Conservation (phyloP, 305 asterid genomes). For the Euphrasia arctica region DNA sequence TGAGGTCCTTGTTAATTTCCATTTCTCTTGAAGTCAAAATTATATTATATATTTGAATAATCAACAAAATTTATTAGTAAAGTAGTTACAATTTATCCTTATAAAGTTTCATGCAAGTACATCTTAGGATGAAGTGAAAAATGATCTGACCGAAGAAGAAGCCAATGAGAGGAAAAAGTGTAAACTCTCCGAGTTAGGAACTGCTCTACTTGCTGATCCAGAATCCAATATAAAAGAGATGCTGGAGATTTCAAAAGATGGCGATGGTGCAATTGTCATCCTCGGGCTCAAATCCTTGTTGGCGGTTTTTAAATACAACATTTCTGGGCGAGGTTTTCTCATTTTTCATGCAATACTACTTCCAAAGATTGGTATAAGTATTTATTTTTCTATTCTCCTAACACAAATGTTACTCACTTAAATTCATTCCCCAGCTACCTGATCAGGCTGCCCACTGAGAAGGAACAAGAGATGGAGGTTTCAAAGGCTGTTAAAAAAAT, state of each 20-base stretch:
- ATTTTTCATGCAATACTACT: conserved; percentile 16
- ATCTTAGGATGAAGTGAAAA: conserved; percentile 16
- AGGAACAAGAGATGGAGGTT: neutral
- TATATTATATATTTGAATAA: neutral
- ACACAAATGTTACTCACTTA: conserved; percentile 13
- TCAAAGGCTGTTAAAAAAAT: too few species aligned
- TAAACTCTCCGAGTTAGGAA: conserved; percentile 88
- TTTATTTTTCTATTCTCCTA: conserved; percentile 9
- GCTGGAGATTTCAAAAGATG: conserved; percentile 73
- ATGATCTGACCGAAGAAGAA: conserved; percentile 75
- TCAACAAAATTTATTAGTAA: neutral
- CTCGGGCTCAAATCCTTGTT: conserved; percentile 74
- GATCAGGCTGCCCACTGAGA: neutral
- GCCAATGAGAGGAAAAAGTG: conserved; percentile 55
- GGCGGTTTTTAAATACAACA: conserved; percentile 89
- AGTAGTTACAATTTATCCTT: neutral
- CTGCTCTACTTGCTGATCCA: conserved; percentile 75
- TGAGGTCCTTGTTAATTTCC: neutral
- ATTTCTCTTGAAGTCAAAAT: conserved; percentile 9
- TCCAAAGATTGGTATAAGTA: neutral
- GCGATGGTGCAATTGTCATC: conserved; percentile 47
- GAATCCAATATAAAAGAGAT: conserved; percentile 88
- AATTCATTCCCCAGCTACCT: neutral
- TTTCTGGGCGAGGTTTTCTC: conserved; percentile 70
- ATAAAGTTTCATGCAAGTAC: too few species aligned